Base-by-base conservation (phyloP, 352 stramenopile species). In the Thalassiosira livingstoniorum region DNA sequence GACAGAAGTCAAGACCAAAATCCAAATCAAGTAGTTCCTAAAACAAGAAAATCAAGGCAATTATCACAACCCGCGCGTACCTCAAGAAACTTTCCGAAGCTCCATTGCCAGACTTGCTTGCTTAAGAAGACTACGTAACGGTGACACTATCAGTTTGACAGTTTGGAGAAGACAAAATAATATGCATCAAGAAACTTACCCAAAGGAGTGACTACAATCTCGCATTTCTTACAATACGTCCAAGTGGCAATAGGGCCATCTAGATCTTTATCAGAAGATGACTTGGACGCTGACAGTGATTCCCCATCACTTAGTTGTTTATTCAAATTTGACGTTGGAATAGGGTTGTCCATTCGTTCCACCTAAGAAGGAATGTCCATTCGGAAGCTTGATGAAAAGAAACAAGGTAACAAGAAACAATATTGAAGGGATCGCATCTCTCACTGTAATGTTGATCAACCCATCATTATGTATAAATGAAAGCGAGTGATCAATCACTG, bases 81-180 rank as follows among this genome's bases (percentile, higher is more conserved):
- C 83, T 99, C 97, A n/a, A 99, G 82, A 63, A 99, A 98, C 68
- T 98, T 98, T 29, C 97, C 97, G 86, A 99, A 98, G 13, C 95
- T 98, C 86, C 98, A 98, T 87, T 99, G 98, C 94, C 98, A 98
- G 25, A 93, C 96, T 79, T 97, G 97, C 87, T 96, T 97, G 84
- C 91, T 97, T 91, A 93, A 95, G 85, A 90, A 96, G 67, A 96
- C 89, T n/a, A n/a, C n/a, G n/a, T n/a, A n/a, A n/a, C n/a, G n/a
- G n/a, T n/a, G n/a, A n/a, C n/a, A n/a, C n/a, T n/a, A n/a, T n/a
- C n/a, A n/a, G n/a, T n/a, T n/a, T n/a, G n/a, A n/a, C n/a, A n/a
- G n/a, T n/a, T n/a, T n/a, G n/a, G n/a, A n/a, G n/a, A n/a, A n/a
- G n/a, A n/a, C n/a, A n/a, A n/a, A n/a, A n/a, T n/a, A n/a, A n/a